phyloP scores from a whole-genome alignment of 2,329 filamentous ascomycete species.

The Hypoxylon sp. region DNA sequence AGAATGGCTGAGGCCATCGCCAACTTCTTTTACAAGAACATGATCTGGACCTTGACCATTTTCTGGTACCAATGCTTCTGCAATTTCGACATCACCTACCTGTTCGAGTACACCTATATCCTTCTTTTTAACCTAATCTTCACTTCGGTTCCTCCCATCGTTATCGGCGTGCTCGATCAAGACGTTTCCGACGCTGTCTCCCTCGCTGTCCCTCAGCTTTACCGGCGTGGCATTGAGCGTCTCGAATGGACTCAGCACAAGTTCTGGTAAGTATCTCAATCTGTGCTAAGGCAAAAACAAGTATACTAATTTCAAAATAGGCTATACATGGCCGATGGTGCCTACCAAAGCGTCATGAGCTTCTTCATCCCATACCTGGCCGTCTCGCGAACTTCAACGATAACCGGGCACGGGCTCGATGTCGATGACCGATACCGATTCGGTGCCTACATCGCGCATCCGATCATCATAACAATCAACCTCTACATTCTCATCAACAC shows the following conservation, averaged over 20 bases:
- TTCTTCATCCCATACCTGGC: slow-evolving; percentile 93
- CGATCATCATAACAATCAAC: slow-evolving; percentile 88
- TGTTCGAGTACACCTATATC: slow-evolving; percentile 98
- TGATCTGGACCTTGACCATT: slow-evolving; percentile 94
- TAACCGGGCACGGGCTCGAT: slow-evolving; percentile 75
- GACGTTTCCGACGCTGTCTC: slow-evolving; percentile 95
- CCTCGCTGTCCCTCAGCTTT: slow-evolving; percentile 91
- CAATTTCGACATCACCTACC: slow-evolving; percentile 95
- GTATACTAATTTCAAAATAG: slow-evolving; percentile 52
- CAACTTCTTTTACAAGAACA: slow-evolving; percentile 99
- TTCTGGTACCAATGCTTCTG: slow-evolving; percentile 98
- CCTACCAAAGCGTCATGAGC: slow-evolving; percentile 92
- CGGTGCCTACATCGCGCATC: slow-evolving; percentile 85
- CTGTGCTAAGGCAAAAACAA: slow-evolving; percentile 42
- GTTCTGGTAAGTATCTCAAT: slow-evolving; percentile 77
- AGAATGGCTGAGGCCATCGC: slow-evolving; percentile 91
- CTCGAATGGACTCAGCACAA: slow-evolving; percentile 96
- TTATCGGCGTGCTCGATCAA: slow-evolving; percentile 97
- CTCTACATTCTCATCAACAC: slow-evolving; percentile 94
- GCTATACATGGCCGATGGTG: slow-evolving; percentile 92
- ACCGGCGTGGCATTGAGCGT: slow-evolving; percentile 93
- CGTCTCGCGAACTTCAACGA: slow-evolving; percentile 72
- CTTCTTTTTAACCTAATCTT: slow-evolving; percentile 96
- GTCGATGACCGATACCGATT: slow-evolving; percentile 83
- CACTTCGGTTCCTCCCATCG: slow-evolving; percentile 90